Evolutionary conservation across 257 asterid species (phyloP), one percentile per base, ranked within the genome.

Genomic region (Euphrasia confusa): DNA sequence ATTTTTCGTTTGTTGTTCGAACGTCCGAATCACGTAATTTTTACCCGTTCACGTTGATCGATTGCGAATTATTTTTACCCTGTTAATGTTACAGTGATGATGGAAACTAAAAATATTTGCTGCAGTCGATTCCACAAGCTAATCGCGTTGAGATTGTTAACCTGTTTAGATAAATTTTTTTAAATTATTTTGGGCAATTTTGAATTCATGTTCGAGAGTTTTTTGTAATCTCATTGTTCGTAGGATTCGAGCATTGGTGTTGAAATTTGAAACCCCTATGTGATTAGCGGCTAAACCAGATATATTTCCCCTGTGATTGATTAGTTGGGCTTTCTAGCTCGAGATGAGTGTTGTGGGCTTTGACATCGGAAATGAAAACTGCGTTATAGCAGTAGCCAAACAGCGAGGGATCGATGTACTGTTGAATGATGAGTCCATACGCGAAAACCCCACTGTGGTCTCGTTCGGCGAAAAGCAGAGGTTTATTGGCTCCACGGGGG

Each of bases 381-480:
- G 96, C 72, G 99, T 92, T 55, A 80, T 89, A 59, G 96, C 88
- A 39, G 96, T 78, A 50, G 89, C 91, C 14, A 92, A 79, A 79
- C 91, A 89, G 65, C 80, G 91, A 2, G 96, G 99, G 53, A 76
- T 92, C 60, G 99, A 92, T 68, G 96, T 89, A 17, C 67, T 92
- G 71, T 69, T 92, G 73, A 92, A 92, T 35, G 96, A 86, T 63
- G 99, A 92, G 79, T 92, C 99, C 0, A 80, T 84, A 12, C 84
- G 99, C 1, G 99, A 92, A 68, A 92, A 86, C n/a, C 94, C 96
- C 0, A 69, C 97, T 0, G 81, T 92, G 75, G 90, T 89, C 56
- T 87, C 99, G 24, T 89, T 92, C 66, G 97, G 99, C 21, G 96
- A 84, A 53, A 92, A 92, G 66, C 97, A 92, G 74, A 78, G 99